Evolutionary conservation across 306 rosid species (phyloP).

Genomic region (Ziziphus jujuba): DNA sequence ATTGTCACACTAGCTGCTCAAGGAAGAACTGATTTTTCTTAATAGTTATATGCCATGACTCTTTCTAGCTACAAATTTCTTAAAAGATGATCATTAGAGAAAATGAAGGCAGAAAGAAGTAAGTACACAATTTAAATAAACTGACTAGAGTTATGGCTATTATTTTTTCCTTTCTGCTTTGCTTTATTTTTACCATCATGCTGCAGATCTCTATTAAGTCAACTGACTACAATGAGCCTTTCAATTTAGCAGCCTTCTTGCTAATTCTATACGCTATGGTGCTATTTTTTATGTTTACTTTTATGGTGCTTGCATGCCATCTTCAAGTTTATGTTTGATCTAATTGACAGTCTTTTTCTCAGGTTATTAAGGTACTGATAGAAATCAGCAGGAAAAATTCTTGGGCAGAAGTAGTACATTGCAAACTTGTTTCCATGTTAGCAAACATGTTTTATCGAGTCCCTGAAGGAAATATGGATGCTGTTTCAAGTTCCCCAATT

Average conservation of each 20-base stretch:
- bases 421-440: constrained; percentile 88
- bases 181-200: neutral
- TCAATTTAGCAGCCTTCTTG: neutral
- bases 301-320: constrained; percentile 19
- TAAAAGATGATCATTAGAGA: too few relatives aligned
- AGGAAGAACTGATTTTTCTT: too few relatives aligned
- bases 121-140: neutral
- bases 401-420: constrained; percentile 96
- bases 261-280: neutral
- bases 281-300: neutral
- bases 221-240: neutral
- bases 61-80: too few relatives aligned
- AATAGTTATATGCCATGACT: too few relatives aligned
- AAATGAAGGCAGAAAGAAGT: too few relatives aligned
- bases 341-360: constrained; percentile 24
- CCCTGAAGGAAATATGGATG: constrained; percentile 46
- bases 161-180: neutral
- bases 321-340: constrained; percentile 34
- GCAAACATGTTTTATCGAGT: constrained; percentile 93
- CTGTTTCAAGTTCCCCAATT: constrained; percentile 42
- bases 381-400: constrained; percentile 75
- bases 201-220: neutral
- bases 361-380: constrained; percentile 82
- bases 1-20: constrained; percentile 10
- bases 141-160: neutral